These are phyloP conservation scores for Pseudozyma sp. DNA, from an alignment of 1,284 basidiomycete genomes.

Conservation along the genomic window DNA sequence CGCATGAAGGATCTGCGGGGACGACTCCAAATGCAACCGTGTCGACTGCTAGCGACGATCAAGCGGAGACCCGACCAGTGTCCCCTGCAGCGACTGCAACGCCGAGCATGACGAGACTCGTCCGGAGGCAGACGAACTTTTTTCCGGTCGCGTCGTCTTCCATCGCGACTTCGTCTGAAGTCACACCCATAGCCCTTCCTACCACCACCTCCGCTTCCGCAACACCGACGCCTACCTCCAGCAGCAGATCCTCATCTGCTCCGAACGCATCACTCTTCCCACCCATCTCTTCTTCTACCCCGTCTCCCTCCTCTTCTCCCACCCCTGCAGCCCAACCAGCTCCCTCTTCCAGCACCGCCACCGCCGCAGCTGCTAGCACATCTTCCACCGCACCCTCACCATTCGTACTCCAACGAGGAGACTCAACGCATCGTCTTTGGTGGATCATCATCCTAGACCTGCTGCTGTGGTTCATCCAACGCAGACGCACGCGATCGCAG, in stretches of 20 bases:
- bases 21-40: neutral
- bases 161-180: neutral
- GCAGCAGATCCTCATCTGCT: neutral
- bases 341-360: neutral
- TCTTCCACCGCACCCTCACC: neutral
- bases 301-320: neutral
- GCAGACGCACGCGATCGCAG: slow-evolving; percentile 23
- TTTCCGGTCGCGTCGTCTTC: slow-evolving; percentile 9
- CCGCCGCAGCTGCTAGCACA: neutral
- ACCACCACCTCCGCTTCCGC: neutral
- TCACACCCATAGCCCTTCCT: too few species aligned
- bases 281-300: neutral
- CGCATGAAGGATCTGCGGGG: neutral
- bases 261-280: slow-evolving; percentile 12
- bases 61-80: neutral
- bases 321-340: neutral
- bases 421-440: slow-evolving; percentile 27
- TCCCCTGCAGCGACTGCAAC: neutral
- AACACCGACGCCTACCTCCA: neutral
- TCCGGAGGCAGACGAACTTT: slow-evolving; percentile 18
- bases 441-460: slow-evolving; percentile 34
- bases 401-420: neutral
- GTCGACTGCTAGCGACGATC: neutral
- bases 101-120: slow-evolving; percentile 14
- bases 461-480: slow-evolving; percentile 22